phyloP scores from a whole-genome alignment of 306 rosid genomes.

The Quercus ilex region DNA sequence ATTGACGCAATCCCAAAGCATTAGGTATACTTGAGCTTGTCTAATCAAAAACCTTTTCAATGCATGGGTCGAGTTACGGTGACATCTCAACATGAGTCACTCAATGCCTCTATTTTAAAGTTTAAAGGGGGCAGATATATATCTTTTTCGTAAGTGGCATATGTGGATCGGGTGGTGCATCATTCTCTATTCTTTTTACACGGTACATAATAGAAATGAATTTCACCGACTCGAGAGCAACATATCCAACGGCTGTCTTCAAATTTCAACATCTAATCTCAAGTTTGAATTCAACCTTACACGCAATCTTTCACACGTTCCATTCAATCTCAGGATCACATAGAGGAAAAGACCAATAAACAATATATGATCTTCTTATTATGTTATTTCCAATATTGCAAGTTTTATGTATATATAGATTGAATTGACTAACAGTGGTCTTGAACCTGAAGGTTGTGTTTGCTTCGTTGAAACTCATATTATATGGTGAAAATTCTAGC shows the following conservation, averaged over 20 bases:
- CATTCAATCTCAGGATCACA: too few relatives aligned
- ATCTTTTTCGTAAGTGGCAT: not conserved
- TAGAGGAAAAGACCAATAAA: too few relatives aligned
- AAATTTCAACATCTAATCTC: not conserved
- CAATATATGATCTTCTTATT: too few relatives aligned
- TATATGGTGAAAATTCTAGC: not conserved
- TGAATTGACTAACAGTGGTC: not conserved
- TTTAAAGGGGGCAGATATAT: not conserved
- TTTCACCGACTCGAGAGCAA: not conserved
- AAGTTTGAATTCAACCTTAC: not conserved
- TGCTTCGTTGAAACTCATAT: slow-evolving; percentile 6
- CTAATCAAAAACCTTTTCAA: not conserved
- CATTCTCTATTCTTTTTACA: not conserved
- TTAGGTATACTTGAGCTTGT: not conserved
- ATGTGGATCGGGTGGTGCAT: not conserved
- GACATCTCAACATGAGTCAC: not conserved
- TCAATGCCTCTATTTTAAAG: not conserved
- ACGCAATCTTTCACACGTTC: not conserved
- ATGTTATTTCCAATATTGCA: too few relatives aligned
- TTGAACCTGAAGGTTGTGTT: not conserved
- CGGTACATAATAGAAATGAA: not conserved
- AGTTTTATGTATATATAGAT: too few relatives aligned
- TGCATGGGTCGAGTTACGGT: not conserved
- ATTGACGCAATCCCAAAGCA: not conserved
- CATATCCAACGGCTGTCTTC: not conserved